Evolutionary conservation across 2,329 filamentous ascomycete genomes (phyloP).

Genomic region (Neodidymelliopsis sp.): DNA sequence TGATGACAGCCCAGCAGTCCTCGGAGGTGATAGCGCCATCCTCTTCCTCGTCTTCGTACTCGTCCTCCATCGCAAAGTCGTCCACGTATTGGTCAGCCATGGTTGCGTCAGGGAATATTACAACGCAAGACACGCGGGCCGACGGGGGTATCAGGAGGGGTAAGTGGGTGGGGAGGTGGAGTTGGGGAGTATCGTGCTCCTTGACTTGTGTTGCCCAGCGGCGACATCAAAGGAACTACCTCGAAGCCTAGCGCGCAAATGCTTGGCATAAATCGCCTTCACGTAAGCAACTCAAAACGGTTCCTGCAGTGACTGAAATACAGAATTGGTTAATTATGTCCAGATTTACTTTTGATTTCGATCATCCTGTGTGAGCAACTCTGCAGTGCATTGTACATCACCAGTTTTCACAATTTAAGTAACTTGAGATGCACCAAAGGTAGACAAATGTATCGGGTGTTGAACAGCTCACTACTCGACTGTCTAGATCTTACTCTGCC

Average conservation of each 20-base stretch:
- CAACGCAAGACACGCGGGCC: conserved; percentile 10
- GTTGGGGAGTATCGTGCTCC: conserved; percentile 22
- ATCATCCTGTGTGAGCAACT: no score
- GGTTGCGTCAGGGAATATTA: conserved; percentile 19
- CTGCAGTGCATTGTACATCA: no score
- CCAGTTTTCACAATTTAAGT: no score
- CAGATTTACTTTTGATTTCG: no score
- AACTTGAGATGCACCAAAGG: no score
- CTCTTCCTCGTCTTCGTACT: conserved; percentile 64
- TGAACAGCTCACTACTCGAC: no score
- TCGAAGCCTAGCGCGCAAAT: conserved; percentile 18
- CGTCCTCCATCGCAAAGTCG: conserved; percentile 70
- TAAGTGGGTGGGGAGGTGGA: conserved; percentile 22
- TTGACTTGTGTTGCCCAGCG: conserved; percentile 31
- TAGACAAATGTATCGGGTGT: no score
- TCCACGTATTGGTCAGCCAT: conserved; percentile 65
- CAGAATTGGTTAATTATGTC: no score
- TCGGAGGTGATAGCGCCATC: conserved; percentile 84
- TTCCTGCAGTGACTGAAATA: no score
- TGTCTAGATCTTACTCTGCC: conserved; percentile 48
- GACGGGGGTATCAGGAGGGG: conserved; percentile 14
- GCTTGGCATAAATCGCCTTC: no score
- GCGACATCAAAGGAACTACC: no score
- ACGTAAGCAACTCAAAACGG: no score
- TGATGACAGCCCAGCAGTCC: conserved; percentile 98